Evolutionary conservation across 2,329 filamentous ascomycete species (phyloP), one percentile per base, ranked within the genome.

Genomic region (Fusarium phyllophilum): DNA sequence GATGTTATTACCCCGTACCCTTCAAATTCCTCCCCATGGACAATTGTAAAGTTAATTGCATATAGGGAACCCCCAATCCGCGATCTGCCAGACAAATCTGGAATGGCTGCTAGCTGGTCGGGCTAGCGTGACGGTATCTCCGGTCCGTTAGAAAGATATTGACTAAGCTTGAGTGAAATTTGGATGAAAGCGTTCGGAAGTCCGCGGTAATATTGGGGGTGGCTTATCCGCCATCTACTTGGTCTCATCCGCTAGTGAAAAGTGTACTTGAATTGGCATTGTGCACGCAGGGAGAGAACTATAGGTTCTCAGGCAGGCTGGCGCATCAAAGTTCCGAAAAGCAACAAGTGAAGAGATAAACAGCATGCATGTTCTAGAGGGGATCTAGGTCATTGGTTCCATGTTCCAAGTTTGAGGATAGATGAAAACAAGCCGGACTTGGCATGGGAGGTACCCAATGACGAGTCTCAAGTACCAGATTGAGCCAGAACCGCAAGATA

Each of bases 221-320:
- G 49, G 33, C 18, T 36, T 52, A 17, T 36, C 17, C 8, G 9
- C 36, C 17, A 17, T 22, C 9, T 8, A 6, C 12, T 36, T 34
- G 15, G 48, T 6, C 2, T 18, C 13, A 9, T 4, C 5, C 9
- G 10, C 9, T 6, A 13, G 3, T 6, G 29, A 2, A 7, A 22
- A 6, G 22, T 33, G 33, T 0, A 49, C 8, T 18, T 1, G 5
- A 26, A 12, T 24, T 10, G 22, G 9, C 8, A 6, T 15, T 2
- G 6, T 26, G n/a, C 3, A 26, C 9, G 6, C 3, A 26, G 3
- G 2, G 6, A 52, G 13, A 15, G 9, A 2, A 3, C 0, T 8
- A 3, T 8, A 1, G 15, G 3, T 9, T 3, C 8, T n/a, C 3
- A 6, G 8, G 7, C 10, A 5, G 7, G 17, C 46, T 13, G 29